Conservation (phyloP, 2,329 filamentous ascomycete genomes). For the Trichoderma sp. region DNA sequence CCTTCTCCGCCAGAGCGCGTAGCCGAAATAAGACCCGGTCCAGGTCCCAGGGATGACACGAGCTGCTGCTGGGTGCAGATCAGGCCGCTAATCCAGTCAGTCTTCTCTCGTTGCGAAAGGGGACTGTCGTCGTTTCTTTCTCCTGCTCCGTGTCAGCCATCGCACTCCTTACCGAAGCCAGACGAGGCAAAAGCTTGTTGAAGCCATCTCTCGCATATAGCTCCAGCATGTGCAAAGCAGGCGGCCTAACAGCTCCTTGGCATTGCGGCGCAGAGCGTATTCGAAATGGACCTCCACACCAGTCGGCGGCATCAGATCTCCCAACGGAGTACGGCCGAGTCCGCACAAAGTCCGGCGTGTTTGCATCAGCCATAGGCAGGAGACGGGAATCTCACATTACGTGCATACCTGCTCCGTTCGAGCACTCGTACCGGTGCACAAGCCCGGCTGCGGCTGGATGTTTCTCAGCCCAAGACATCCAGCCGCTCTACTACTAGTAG, state of each 20-base stretch:
- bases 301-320: conserved; percentile 5
- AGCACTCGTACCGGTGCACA: not conserved
- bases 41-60: conserved; percentile 9
- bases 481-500: not conserved
- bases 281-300: conserved; percentile 12
- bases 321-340: not conserved
- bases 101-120: not conserved
- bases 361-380: not conserved
- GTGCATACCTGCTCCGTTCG: too few relatives aligned
- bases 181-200: conserved; percentile 9
- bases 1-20: conserved; percentile 5
- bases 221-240: not conserved
- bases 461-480: not conserved
- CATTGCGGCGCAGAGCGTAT: conserved; percentile 9
- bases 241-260: not conserved
- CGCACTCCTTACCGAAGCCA: not conserved
- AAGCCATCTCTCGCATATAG: not conserved
- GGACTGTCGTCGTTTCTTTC: not conserved
- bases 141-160: not conserved
- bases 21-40: conserved; percentile 16
- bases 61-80: conserved; percentile 10
- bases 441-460: conserved; percentile 2
- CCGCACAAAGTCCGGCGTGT: not conserved
- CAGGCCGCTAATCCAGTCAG: not conserved
- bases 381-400: not conserved